phyloP scores from a whole-genome alignment of 768 basidiomycete genomes.

The Mycena alexandri region DNA sequence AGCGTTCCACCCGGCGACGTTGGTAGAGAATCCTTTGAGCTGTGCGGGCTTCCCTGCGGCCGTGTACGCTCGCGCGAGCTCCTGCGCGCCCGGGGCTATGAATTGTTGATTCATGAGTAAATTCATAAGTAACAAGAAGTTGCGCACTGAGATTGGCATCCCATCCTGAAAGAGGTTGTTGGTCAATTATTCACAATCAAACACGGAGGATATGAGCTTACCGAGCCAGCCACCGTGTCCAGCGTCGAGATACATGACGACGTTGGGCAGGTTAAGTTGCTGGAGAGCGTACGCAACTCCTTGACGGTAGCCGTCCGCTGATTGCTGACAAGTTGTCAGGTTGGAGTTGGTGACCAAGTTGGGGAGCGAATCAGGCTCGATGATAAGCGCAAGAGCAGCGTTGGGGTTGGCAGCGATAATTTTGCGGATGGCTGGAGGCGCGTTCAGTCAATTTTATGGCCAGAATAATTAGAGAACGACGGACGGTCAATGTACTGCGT shows the following conservation, averaged over 20 bases:
- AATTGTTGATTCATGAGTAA: constrained; percentile 4
- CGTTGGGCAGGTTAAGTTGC: constrained; percentile 50
- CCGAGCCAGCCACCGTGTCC: constrained; percentile 59
- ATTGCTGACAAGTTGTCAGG: constrained; percentile 56
- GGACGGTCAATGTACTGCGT: constrained; percentile 58
- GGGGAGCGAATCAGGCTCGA: constrained; percentile 61
- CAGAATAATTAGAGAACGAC: constrained; percentile 44
- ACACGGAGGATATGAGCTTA: background rate
- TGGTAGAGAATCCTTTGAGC: constrained; percentile 59
- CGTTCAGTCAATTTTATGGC: constrained; percentile 45
- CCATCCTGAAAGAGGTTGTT: constrained; percentile 15
- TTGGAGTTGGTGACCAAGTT: constrained; percentile 63
- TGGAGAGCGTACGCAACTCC: constrained; percentile 55
- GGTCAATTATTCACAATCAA: constrained; percentile 4
- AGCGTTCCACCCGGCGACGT: constrained; percentile 40
- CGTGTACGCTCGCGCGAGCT: constrained; percentile 51
- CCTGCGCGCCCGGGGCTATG: constrained; percentile 51
- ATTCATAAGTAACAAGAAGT: constrained; percentile 1
- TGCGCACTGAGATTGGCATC: constrained; percentile 49
- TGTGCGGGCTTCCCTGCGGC: constrained; percentile 50
- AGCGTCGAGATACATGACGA: constrained; percentile 58
- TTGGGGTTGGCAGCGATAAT: constrained; percentile 51
- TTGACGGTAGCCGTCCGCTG: constrained; percentile 45
- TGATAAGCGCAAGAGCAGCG: constrained; percentile 39
- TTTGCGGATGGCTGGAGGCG: constrained; percentile 48